Evolutionary conservation across 2,329 filamentous ascomycete genomes (phyloP), one percentile per base, ranked within the genome.

Genomic region (Tolypocladium nubicola): DNA sequence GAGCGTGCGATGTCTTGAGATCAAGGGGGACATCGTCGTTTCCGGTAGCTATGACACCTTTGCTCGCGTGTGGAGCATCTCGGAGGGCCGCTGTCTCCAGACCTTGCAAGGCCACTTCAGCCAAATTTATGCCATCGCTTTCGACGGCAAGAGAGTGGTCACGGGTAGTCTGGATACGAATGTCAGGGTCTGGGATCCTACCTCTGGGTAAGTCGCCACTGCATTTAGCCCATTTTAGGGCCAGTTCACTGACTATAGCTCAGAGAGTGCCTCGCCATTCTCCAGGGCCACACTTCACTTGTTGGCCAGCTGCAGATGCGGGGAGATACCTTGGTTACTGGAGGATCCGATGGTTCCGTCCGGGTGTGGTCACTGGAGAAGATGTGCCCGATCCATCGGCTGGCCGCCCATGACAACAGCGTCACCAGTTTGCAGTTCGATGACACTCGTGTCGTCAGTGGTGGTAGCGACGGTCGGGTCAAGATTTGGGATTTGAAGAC

Each of bases 401-500:
- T 99, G 55, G 94, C 94, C 45, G 94, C 94, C 4, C 94, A 99
- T 70, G 94, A 99, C 72, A 99, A 99, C 72, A 97, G 92, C 70
- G 94, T 99, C 56, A 99, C 94, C 1, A 97, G 91, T 71, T 77
- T 99, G 63, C 94, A 99, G 68, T 99, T 99, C 70, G 94, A 99
- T 67, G 92, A 97, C 68, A 92, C 88, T 30, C 84, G 94, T 57
- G 94, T 99, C 59, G 92, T 99, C 57, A 96, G 90, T 68, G 94
- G 94, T 64, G 95, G 94, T 54, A 96, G 90, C 66, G 94, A 99
- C 72, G 94, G 94, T n/a, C 83, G 94, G 56, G 94, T 99, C 62
- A 99, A 97, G 74, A 92, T 99, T 56, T 99, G 94, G 94, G 93
- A 96, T 74, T 78, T 97, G 59, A 91, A 94, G 72, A 94, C 90